phyloP scores from a whole-genome alignment of 1,284 basidiomycete genomes.

The Somion occarium region DNA sequence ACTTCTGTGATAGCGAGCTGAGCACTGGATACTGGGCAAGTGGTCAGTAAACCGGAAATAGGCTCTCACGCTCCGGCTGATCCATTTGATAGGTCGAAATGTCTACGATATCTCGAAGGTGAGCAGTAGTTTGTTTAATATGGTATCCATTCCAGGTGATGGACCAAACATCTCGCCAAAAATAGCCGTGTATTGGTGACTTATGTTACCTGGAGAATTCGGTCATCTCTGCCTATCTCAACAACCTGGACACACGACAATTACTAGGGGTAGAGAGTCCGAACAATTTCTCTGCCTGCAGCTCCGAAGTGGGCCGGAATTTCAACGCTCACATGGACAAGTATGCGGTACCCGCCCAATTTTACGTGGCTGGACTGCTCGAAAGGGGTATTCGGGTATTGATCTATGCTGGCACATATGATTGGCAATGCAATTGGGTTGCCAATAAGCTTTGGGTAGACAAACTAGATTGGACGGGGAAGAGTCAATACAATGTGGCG shows the following conservation, averaged over 20 bases:
- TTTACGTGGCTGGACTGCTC: slow-evolving; percentile 67
- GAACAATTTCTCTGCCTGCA: slow-evolving; percentile 55
- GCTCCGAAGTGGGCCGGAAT: slow-evolving; percentile 38
- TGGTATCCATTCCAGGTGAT: too few relatives aligned
- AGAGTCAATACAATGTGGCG: slow-evolving; percentile 43
- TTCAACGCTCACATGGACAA: slow-evolving; percentile 58
- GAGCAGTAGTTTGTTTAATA: slow-evolving; percentile 7
- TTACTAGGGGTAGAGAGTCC: slow-evolving; percentile 56
- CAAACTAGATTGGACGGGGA: slow-evolving; percentile 66
- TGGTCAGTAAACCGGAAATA: slow-evolving; percentile 40
- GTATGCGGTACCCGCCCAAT: slow-evolving; percentile 50
- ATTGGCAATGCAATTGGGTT: slow-evolving; percentile 79
- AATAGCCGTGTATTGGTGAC: slow-evolving; percentile 44
- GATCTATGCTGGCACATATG: slow-evolving; percentile 76
- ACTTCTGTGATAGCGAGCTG: slow-evolving; percentile 59
- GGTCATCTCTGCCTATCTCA: slow-evolving; percentile 49
- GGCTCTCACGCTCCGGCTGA: too few relatives aligned
- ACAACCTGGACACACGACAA: slow-evolving; percentile 48
- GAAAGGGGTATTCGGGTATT: slow-evolving; percentile 70
- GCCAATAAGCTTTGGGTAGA: slow-evolving; percentile 75
- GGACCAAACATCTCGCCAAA: not conserved
- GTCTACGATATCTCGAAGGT: slow-evolving; percentile 73
- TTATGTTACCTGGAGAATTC: slow-evolving; percentile 55
- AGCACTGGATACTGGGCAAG: slow-evolving; percentile 47
- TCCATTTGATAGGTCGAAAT: slow-evolving; percentile 41